Percentiles rank a stretch among this genome's conserved stretches.
Conservation (phyloP, 371 early-diverging fungal genomes). For the Mortierella sp. region DNA sequence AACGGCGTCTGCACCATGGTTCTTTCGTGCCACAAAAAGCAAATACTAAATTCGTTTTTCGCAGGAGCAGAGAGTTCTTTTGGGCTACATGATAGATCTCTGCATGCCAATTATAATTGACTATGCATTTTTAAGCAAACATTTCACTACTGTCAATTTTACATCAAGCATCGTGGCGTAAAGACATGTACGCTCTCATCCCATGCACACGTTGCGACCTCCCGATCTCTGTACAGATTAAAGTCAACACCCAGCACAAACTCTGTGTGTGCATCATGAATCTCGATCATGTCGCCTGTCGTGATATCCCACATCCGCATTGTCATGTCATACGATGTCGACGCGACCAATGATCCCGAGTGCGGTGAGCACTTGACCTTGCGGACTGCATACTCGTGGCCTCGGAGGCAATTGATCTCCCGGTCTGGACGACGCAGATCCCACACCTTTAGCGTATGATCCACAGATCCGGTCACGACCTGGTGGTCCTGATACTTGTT, state of each 20-base stretch:
- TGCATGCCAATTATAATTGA: too few species aligned
- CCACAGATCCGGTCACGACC: constrained; percentile 89
- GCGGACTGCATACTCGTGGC: constrained; percentile 93
- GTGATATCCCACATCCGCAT: constrained; percentile 92
- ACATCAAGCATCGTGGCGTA: constrained; percentile 59
- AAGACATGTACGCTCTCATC: constrained; percentile 86
- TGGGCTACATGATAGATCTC: too few species aligned
- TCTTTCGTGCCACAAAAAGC: too few species aligned
- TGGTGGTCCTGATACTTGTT: constrained; percentile 89
- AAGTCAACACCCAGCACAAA: constrained; percentile 96
- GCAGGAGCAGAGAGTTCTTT: too few species aligned
- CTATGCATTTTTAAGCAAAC: too few species aligned
- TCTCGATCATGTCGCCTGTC: constrained; percentile 66
- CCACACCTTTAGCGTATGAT: constrained; percentile 90
- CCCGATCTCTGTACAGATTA: constrained; percentile 84
- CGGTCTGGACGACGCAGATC: constrained; percentile 84
- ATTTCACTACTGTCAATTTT: too few species aligned
- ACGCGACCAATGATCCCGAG: constrained; percentile 78
- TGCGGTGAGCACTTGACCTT: constrained; percentile 93
- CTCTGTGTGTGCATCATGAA: constrained; percentile 89
- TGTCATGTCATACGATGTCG: constrained; percentile 95
- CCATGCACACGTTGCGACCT: constrained; percentile 94
- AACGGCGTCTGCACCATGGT: neutral
- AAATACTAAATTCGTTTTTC: too few species aligned
- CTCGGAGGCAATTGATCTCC: constrained; percentile 75